Conservation (phyloP, 192 early-diverging fungal genomes). For the Chytriomyces sp. region DNA sequence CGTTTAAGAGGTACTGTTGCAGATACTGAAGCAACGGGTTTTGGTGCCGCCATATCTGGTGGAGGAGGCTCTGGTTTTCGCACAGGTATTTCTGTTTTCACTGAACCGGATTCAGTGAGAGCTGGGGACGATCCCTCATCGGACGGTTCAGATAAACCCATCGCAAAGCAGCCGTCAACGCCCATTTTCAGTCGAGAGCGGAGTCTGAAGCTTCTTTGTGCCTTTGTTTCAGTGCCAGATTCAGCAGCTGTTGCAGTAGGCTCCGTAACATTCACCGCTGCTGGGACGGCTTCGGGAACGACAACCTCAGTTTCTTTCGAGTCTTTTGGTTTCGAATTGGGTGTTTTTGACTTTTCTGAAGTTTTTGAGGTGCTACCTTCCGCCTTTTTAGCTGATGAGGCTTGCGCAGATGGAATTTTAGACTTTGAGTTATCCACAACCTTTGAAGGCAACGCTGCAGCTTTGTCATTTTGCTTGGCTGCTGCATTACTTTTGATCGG, state of each 20-base stretch:
- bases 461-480: background rate
- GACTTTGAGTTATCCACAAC: slow-evolving; percentile 1
- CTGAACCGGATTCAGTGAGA: background rate
- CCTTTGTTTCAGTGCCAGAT: background rate
- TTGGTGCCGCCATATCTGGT: background rate
- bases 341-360: background rate
- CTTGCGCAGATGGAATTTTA: background rate
- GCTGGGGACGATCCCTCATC: slow-evolving; percentile 21
- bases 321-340: no score
- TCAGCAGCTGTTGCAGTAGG: background rate
- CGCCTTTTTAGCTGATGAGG: background rate
- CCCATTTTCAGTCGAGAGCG: slow-evolving; percentile 19
- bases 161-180: slow-evolving; percentile 26
- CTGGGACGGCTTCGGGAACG: no score
- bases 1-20: slow-evolving; percentile 16
- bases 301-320: no score
- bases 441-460: background rate
- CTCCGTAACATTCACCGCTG: no score
- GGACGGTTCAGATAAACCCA: slow-evolving; percentile 19
- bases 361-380: background rate
- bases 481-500: background rate
- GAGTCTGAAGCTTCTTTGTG: slow-evolving; percentile 21
- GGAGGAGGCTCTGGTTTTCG: background rate
- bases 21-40: background rate
- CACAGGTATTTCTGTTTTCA: background rate